Base-by-base conservation (phyloP, 371 early-diverging fungal genomes). In the Mucor racemosus region DNA sequence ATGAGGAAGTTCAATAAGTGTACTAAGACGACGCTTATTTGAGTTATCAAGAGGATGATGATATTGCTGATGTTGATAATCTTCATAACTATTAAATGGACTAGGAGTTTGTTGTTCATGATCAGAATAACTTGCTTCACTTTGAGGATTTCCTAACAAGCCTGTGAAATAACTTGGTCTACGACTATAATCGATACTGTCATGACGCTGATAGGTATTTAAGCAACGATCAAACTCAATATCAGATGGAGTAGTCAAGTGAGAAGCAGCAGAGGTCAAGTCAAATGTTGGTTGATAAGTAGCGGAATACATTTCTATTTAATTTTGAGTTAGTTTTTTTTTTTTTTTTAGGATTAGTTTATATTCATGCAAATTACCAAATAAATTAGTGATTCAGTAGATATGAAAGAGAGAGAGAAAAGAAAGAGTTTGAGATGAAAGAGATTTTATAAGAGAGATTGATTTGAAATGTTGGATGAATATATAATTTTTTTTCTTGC, bases 171-270 rank as follows among this genome's bases (percentile, higher is more conserved):
- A 74, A 44, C 70, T 70, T n/a, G 65, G 46, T 50, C 71, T 54
- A 41, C 71, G 74, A 58, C 70, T 74, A 58, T 69, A 74, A 56
- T 74, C 74, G 33, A 70, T 69, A 67, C 70, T 70, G 67, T 64
- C 70, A 53, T 65, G 64, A 34, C 67, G 74, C 54, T 67, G 64
- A 31, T 69, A 62, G 40, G 33, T 58, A 42, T 53, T 71, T 33
- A 66, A 56, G 31, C 62, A 67, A 19, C 50, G 63, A n/a, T 66
- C 66, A 61, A 71, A 62, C 9, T 62, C 66, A 21, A 62, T 55
- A 15, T 61, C 70, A 36, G 58, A 58, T 19, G 60, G 44, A 39
- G 33, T 58, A 56, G 67, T 44, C 34, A 62, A 62, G 7, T 67
- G 67, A 46, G 62, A 19, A 38, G 64, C 40, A 42, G 56, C 38